A percentile compares a stretch with the other conserved stretches of the same genome.
Evolutionary conservation across 257 asterid genomes (phyloP).

Genomic region (Craterostigma plantagineum): DNA sequence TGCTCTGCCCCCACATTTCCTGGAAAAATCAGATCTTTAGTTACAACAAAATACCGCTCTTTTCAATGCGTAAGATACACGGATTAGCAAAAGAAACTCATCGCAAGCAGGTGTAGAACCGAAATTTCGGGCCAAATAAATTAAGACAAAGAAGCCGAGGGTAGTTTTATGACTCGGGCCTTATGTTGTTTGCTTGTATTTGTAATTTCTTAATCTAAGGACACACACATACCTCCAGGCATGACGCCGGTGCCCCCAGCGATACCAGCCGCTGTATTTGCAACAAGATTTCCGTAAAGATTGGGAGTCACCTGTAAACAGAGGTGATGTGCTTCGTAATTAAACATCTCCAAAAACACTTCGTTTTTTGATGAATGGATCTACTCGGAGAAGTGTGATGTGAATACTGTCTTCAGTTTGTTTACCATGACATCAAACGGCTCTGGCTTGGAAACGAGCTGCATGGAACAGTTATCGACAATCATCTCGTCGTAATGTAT

Average conservation of each 20-base stretch:
- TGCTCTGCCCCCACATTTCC: slow-evolving; percentile 94
- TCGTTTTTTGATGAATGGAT: too few species aligned
- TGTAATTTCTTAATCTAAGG: too few species aligned
- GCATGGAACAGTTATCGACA: slow-evolving; percentile 98
- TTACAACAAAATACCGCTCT: too few species aligned
- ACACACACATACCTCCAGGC: slow-evolving; percentile 65
- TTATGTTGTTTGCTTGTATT: too few species aligned
- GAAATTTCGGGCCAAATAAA: background rate
- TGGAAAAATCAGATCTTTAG: slow-evolving; percentile 10
- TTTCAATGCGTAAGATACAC: too few species aligned
- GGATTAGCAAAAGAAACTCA: too few species aligned
- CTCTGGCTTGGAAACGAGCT: slow-evolving; percentile 98
- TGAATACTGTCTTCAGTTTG: too few species aligned
- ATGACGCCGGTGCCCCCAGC: slow-evolving; percentile 99
- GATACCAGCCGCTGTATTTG: slow-evolving; percentile 95
- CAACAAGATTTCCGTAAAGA: slow-evolving; percentile 81
- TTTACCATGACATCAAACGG: slow-evolving; percentile 97
- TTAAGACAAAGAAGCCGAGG: background rate
- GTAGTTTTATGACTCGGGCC: too few species aligned
- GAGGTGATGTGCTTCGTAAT: too few species aligned
- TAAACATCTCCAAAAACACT: too few species aligned
- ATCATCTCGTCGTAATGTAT: slow-evolving; percentile 83
- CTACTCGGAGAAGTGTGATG: too few species aligned
- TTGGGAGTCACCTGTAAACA: slow-evolving; percentile 76
- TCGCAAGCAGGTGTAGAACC: too few species aligned